Evolutionary conservation across 352 stramenopile genomes (phyloP), one percentile per base, ranked within the genome.

Genomic region (Hyaloperonospora brassicae): DNA sequence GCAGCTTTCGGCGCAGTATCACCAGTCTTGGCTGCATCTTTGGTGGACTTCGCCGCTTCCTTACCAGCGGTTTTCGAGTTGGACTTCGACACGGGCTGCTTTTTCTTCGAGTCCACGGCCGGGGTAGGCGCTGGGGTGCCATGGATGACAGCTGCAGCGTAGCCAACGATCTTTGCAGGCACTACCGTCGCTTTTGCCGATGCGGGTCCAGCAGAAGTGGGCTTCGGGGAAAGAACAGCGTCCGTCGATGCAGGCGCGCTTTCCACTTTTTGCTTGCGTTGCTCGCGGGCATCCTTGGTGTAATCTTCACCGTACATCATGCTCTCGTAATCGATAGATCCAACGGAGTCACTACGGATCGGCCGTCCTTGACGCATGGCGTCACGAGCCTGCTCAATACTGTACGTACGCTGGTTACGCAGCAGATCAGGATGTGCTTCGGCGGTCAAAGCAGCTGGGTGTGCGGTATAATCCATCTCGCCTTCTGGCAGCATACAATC

Each of bases 221-320:
- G 23, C 38, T 58, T 66, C 22, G 53, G 35, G 39, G 52, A 39
- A 43, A 45, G 14, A 7, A 46, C 30, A 11, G 57, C 23, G 14
- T 54, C 27, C 43, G 47, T 34, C 4, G 63, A 48, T 24, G 57
- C 43, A 46, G 55, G 47, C 0, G 52, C 40, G 30, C 6, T 65
- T 1, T 54, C 52, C 1, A 49, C 41, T 35, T 67, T 65, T n/a
- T 73, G 66, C 51, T 87, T 77, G 47, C 83, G 77, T 59, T 79
- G 66, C 54, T 88, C 79, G 31, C 83, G 83, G 42, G 80, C 83
- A 51, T 90, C 80, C 66, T 87, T 91, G 38, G 83, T 93, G 72
- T 91, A 93, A 59, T 93, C 83, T 61, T 93, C 83, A 49, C 83
- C 83, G 62, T 93, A 93, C 83, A 93, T 93, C 71, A 93, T 84